phyloP scores from a whole-genome alignment of 2,329 filamentous ascomycete species.

The Hypoxylon sp. region DNA sequence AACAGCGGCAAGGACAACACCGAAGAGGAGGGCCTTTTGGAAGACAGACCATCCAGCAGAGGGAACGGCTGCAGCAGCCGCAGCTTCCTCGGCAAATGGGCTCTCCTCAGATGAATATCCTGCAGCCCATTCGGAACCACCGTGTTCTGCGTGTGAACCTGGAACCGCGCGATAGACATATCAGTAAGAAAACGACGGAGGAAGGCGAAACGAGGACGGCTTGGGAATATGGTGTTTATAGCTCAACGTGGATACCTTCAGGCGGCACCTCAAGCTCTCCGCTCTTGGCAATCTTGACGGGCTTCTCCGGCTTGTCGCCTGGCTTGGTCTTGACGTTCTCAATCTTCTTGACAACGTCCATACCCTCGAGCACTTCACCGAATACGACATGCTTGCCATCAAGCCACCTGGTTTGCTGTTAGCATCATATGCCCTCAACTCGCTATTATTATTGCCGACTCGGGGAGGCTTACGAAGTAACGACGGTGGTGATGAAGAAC shows the following conservation, averaged over 20 bases:
- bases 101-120: slow-evolving; percentile 54
- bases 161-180: slow-evolving; percentile 48
- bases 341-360: slow-evolving; percentile 83
- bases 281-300: slow-evolving; percentile 84
- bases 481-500: slow-evolving; percentile 89
- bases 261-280: slow-evolving; percentile 84
- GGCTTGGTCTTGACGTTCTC: slow-evolving; percentile 75
- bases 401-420: slow-evolving; percentile 71
- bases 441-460: slow-evolving; percentile 16
- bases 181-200: slow-evolving; percentile 54
- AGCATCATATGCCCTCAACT: slow-evolving; percentile 20
- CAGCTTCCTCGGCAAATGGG: slow-evolving; percentile 44
- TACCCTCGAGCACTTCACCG: slow-evolving; percentile 88
- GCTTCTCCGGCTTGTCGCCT: slow-evolving; percentile 76
- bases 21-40: slow-evolving; percentile 65
- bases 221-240: slow-evolving; percentile 68
- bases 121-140: slow-evolving; percentile 54
- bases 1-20: slow-evolving; percentile 61
- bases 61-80: slow-evolving; percentile 37
- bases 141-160: slow-evolving; percentile 55
- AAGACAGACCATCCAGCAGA: slow-evolving; percentile 58
- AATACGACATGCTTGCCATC: slow-evolving; percentile 89
- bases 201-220: slow-evolving; percentile 50
- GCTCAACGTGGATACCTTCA: slow-evolving; percentile 94
- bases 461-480: slow-evolving; percentile 73